These are phyloP conservation scores for Akanthomyces dipterigenus DNA, from an alignment of 2,329 filamentous ascomycete species.

Conservation along the genomic window DNA sequence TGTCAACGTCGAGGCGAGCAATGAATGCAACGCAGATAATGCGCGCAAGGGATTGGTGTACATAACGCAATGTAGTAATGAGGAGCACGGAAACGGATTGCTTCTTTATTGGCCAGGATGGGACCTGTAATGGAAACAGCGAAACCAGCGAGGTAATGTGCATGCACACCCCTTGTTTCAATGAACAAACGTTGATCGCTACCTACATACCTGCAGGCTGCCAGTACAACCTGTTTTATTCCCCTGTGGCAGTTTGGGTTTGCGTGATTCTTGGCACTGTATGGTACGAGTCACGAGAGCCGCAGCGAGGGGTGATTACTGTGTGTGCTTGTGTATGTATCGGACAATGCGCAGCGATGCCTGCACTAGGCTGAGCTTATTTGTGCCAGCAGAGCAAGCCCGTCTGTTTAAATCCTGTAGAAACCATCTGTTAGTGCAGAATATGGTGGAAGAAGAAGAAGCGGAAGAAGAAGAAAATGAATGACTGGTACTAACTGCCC, in stretches of 20 bases:
- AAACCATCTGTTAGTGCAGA: not conserved
- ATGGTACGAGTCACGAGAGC: not conserved
- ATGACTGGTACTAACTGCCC: too few species aligned
- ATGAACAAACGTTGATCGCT: not conserved
- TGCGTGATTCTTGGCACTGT: constrained; percentile 3
- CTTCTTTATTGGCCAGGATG: not conserved
- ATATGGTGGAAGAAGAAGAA: not conserved
- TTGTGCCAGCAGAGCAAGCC: not conserved
- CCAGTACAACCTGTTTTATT: not conserved
- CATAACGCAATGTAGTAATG: not conserved
- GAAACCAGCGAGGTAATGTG: not conserved
- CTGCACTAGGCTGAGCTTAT: not conserved
- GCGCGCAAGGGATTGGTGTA: not conserved
- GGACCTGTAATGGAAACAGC: not conserved
- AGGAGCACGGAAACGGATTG: not conserved
- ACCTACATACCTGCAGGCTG: too few species aligned
- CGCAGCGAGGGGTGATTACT: not conserved
- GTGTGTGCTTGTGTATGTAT: not conserved
- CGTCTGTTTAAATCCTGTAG: not conserved
- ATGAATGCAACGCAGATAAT: not conserved
- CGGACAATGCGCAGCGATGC: not conserved
- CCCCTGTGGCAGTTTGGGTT: not conserved
- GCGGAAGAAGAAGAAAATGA: not conserved
- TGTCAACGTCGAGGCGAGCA: not conserved
- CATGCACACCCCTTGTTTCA: not conserved